These are phyloP conservation scores for Clavispora fructus DNA, from an alignment of 805 yeast genomes.

Conservation along the genomic window DNA sequence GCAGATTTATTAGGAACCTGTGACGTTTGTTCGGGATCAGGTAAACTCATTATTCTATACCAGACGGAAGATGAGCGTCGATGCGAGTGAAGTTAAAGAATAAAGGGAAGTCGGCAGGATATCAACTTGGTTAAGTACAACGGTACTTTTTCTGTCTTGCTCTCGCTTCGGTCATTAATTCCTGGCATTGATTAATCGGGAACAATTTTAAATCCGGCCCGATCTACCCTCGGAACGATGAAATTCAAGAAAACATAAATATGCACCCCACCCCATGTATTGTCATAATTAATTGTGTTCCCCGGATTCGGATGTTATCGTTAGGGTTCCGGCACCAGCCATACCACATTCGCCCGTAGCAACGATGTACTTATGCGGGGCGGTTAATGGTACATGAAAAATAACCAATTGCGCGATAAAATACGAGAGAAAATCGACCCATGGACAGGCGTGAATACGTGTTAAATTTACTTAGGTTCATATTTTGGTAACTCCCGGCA, in stretches of 20 bases:
- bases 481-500: slow-evolving; percentile 24
- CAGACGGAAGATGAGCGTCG: no score
- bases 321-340: no score
- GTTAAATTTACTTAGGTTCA: not conserved
- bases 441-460: not conserved
- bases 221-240: not conserved
- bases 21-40: not conserved
- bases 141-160: not conserved
- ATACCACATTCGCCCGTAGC: no score
- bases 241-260: not conserved
- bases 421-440: not conserved
- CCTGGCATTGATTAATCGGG: not conserved
- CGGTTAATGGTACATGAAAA: not conserved
- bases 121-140: no score
- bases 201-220: no score
- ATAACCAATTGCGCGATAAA: not conserved
- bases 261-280: no score
- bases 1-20: not conserved
- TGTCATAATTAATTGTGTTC: no score
- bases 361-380: not conserved
- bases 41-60: not conserved
- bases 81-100: no score
- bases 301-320: not conserved
- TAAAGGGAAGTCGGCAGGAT: no score
- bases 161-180: not conserved